Evolutionary conservation across 2,329 filamentous ascomycete species (phyloP).

Genomic region (Ceratocystis cubensis): DNA sequence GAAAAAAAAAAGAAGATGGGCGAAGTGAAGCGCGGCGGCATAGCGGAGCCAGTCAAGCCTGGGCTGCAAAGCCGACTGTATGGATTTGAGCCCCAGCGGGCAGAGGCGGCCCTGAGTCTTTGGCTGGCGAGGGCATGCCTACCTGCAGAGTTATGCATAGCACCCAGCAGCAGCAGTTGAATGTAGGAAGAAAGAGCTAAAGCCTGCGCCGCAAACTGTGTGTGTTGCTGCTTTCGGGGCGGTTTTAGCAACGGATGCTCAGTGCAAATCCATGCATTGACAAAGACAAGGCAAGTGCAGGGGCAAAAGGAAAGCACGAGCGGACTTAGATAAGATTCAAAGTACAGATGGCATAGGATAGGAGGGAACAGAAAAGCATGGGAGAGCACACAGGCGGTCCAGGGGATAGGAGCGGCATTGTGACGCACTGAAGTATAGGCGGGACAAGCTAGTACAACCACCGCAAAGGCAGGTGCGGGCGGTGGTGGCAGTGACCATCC

Average conservation of each 20-base stretch:
- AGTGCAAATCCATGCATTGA: too few species aligned
- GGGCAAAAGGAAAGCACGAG: too few species aligned
- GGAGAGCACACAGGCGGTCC: background rate
- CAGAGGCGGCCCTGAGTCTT: background rate
- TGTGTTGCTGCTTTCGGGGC: too few species aligned
- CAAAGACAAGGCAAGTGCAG: too few species aligned
- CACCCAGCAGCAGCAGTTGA: background rate
- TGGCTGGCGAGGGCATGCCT: background rate
- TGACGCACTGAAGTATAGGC: too few species aligned
- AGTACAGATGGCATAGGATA: too few species aligned
- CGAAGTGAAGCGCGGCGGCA: background rate
- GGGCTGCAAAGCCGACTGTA: background rate
- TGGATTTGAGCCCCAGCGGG: background rate
- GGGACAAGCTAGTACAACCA: background rate
- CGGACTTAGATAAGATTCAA: too few species aligned
- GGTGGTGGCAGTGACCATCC: constrained; percentile 3
- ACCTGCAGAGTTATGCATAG: background rate
- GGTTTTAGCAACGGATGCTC: too few species aligned
- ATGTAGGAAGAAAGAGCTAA: background rate
- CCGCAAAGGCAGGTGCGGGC: constrained; percentile 1
- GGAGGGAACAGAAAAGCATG: background rate
- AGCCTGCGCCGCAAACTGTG: too few species aligned
- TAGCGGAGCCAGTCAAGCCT: background rate
- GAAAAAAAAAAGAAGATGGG: background rate
- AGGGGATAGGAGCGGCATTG: background rate